Conservation (phyloP, 768 basidiomycete genomes). For the Boletus pseudo-olivaceus region DNA sequence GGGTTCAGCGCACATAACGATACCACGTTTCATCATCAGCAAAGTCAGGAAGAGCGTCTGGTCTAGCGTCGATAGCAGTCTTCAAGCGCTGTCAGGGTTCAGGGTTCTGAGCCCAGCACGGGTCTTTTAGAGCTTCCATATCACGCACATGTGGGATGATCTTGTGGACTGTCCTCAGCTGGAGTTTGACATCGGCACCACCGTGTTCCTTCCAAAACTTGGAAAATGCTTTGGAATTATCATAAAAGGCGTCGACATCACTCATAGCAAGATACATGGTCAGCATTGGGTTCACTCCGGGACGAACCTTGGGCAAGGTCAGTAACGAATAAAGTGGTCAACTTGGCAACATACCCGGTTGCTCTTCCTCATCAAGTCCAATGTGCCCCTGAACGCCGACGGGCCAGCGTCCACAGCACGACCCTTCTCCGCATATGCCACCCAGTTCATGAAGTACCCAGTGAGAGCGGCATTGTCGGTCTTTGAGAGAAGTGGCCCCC, state of each 20-base stretch:
- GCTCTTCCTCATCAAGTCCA: slow-evolving; percentile 13
- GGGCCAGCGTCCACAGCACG: slow-evolving; percentile 6
- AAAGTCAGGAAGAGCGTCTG: slow-evolving; percentile 33
- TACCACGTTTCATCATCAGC: slow-evolving; percentile 34
- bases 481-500: slow-evolving; percentile 38
- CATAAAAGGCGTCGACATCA: slow-evolving; percentile 29
- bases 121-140: neutral
- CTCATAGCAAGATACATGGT: slow-evolving; percentile 5
- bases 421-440: neutral
- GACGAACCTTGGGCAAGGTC: slow-evolving; percentile 12
- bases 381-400: neutral
- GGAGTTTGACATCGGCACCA: slow-evolving; percentile 20
- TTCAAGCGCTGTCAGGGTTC: slow-evolving; percentile 30
- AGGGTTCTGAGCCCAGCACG: neutral
- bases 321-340: neutral
- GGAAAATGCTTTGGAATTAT: slow-evolving; percentile 36
- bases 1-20: slow-evolving; percentile 22
- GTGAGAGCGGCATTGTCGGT: slow-evolving; percentile 33
- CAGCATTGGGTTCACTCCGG: neutral
- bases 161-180: slow-evolving; percentile 26
- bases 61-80: slow-evolving; percentile 25
- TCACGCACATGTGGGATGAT: slow-evolving; percentile 40
- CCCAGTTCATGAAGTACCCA: slow-evolving; percentile 51
- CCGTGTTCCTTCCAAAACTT: slow-evolving; percentile 32
- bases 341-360: slow-evolving; percentile 14